Percentiles rank a stretch among this genome's conserved stretches.
Evolutionary conservation across 805 yeast species (phyloP).

Genomic region (Isabelozyma heimii): DNA sequence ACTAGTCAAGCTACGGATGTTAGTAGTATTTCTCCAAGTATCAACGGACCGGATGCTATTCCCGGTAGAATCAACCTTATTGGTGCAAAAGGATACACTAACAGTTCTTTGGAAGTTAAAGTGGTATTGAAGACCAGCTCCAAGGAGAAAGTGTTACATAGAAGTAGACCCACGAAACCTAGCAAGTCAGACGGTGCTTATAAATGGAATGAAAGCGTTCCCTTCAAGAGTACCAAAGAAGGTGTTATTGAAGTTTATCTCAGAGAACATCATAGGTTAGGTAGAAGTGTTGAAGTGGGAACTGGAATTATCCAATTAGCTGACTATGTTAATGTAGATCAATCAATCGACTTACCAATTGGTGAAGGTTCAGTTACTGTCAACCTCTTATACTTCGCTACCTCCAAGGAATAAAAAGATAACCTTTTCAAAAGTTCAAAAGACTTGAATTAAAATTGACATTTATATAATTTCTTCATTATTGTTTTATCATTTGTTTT

Average conservation of each 20-base stretch:
- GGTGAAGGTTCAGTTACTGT: conserved; percentile 43
- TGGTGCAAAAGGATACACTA: conserved; percentile 43
- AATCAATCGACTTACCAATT: conserved; percentile 34
- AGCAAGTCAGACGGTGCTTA: conserved; percentile 41
- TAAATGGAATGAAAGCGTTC: conserved; percentile 61
- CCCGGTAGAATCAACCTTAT: conserved; percentile 58
- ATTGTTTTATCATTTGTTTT: conserved; percentile 1
- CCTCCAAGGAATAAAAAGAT: not conserved
- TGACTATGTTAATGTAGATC: conserved; percentile 47
- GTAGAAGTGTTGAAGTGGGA: conserved; percentile 66
- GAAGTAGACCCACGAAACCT: conserved; percentile 57
- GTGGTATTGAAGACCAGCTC: conserved; percentile 46
- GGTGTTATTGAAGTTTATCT: conserved; percentile 60
- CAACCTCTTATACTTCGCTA: conserved; percentile 27
- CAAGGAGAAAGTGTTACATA: conserved; percentile 57
- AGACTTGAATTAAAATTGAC: not conserved
- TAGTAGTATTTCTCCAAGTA: conserved; percentile 34
- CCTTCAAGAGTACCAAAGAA: conserved; percentile 65
- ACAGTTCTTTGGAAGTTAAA: conserved; percentile 47
- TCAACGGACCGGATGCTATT: conserved; percentile 29
- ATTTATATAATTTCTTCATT: conserved; percentile 1
- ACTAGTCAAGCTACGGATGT: conserved; percentile 28
- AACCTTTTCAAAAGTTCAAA: not conserved
- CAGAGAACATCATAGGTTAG: conserved; percentile 67
- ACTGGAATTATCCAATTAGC: conserved; percentile 50